Evolutionary conservation across 495 filamentous ascomycete genomes (phyloP).

Genomic region (Penicillium steckii): DNA sequence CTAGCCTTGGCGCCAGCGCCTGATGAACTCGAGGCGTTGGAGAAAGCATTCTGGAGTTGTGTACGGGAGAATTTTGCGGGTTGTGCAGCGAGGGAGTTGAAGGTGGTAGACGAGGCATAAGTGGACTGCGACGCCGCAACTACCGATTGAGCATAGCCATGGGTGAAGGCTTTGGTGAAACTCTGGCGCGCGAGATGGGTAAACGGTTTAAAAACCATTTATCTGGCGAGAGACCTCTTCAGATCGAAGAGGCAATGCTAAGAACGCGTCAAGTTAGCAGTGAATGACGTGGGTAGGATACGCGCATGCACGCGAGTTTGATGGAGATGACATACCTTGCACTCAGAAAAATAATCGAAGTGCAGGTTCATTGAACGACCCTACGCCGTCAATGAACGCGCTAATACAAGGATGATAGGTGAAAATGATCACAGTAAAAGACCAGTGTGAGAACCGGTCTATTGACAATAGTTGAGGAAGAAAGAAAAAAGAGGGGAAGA

Average conservation of each 20-base stretch:
- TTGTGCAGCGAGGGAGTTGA: constrained; percentile 53
- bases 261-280: not conserved
- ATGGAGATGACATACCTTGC: constrained; percentile 41
- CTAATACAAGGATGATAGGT: constrained; percentile 13
- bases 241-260: constrained; percentile 49
- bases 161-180: constrained; percentile 92
- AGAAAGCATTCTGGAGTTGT: constrained; percentile 70
- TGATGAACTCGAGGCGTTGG: constrained; percentile 56
- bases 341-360: constrained; percentile 41
- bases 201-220: constrained; percentile 81
- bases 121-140: constrained; percentile 90
- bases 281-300: too few species aligned
- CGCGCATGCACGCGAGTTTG: not conserved
- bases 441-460: not conserved
- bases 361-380: constrained; percentile 70
- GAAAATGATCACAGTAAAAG: not conserved
- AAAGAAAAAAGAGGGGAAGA: not conserved
- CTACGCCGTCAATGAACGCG: constrained; percentile 59
- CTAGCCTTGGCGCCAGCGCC: constrained; percentile 46
- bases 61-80: constrained; percentile 58
- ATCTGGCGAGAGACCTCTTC: constrained; percentile 56
- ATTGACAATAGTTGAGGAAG: not conserved
- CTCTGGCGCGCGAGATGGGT: constrained; percentile 95
- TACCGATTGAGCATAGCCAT: constrained; percentile 96
- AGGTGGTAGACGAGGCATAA: constrained; percentile 70